These are phyloP conservation scores for Petunia secreta DNA, from an alignment of 257 asterid genomes.

Conservation along the genomic window DNA sequence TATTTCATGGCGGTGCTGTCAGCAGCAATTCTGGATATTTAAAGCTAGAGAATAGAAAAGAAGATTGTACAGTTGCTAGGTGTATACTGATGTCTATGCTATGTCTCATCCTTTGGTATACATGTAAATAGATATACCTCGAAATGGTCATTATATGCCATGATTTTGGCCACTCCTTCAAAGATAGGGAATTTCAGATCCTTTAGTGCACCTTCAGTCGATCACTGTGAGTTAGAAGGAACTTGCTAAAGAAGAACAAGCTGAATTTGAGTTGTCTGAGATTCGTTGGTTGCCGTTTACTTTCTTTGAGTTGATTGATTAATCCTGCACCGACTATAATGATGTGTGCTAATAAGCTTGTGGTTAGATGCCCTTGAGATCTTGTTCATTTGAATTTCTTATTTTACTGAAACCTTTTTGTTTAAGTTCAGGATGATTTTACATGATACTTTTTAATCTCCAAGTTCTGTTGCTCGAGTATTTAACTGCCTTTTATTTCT, in stretches of 20 bases:
- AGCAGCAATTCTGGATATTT: slow-evolving; percentile 5
- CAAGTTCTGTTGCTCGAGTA: slow-evolving; percentile 12
- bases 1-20: neutral
- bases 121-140: neutral
- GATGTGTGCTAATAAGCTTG: too few relatives aligned
- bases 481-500: neutral
- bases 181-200: neutral
- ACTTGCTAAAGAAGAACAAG: neutral
- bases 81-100: slow-evolving; percentile 5
- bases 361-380: neutral
- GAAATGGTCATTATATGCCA: neutral
- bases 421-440: neutral
- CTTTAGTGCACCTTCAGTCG: slow-evolving; percentile 8
- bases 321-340: too few relatives aligned
- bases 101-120: slow-evolving; percentile 3
- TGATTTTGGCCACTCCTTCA: slow-evolving; percentile 9
- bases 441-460: neutral
- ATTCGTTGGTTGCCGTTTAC: neutral
- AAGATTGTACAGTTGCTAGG: neutral
- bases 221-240: slow-evolving; percentile 16
- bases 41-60: neutral
- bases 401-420: slow-evolving; percentile 15
- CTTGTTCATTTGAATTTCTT: slow-evolving; percentile 3
- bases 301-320: neutral
- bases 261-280: slow-evolving; percentile 7